Evolutionary conservation across 176 grass and related monocot species (phyloP), one percentile per base, ranked within the genome.

Genomic region (Avena eriantha): DNA sequence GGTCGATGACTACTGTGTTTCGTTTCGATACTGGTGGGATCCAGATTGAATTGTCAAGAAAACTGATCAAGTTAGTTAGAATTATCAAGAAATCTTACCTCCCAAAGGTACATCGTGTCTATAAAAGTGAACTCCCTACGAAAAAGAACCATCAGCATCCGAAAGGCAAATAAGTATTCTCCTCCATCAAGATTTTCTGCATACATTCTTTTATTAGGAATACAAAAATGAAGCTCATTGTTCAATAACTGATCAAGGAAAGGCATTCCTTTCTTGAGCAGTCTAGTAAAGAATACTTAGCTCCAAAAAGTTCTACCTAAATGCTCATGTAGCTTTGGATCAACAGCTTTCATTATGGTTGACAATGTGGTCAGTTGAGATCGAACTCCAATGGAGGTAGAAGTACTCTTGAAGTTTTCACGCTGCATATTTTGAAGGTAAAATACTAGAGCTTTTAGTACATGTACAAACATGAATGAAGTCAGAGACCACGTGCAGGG

Each of bases 71-170:
- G 18, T 54, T 54, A 73, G 58, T 57, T 60, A 31, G n/a, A n/a
- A 19, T 64, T 78, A 43, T 53, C 26, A 19, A 73, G 9, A 81
- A 61, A 89, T 18, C 67, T 84, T 86, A 98, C 96, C 93, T 98
- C 96, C 96, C 96, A 98, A 80, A 98, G 96, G 86, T 98, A 98
- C 91, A 95, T 91, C 2, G 93, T 81, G 79, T 95, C 96, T 23
- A 95, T 92, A 89, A 98, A 98, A 24, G 96, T 92, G 86, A 95
- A 98, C 77, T 98, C 96, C 88, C 96, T 92, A 41, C 96, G 91
- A 82, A 98, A 98, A 85, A 98, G 77, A 84, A 95, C 96, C 96
- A 98, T 98, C 88, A 98, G 82, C 93, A 98, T 98, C 50, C 96
- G 91, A 41, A 98, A 98, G 47, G 96, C 96, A 80, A 98, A 98